Evolutionary conservation across 1,139 yeast species (phyloP).

Genomic region (Kodamaea ohmeri): DNA sequence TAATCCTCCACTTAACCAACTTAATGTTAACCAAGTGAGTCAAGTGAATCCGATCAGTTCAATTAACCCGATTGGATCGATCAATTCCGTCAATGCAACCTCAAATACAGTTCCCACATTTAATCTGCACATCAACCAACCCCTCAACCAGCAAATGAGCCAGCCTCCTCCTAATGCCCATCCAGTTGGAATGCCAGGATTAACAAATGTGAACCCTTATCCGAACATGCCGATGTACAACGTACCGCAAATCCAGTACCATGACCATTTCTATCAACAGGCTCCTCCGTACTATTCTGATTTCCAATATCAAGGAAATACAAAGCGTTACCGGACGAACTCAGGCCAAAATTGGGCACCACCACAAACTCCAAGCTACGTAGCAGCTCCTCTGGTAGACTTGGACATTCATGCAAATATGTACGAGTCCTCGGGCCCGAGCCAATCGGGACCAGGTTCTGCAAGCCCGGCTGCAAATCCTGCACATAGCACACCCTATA

Average conservation of each 20-base stretch:
- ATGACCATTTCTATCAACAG: slow-evolving; percentile 4
- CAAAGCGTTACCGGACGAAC: slow-evolving; percentile 10
- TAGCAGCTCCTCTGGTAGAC: slow-evolving; percentile 9
- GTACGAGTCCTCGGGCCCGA: slow-evolving; percentile 3
- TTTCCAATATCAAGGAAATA: slow-evolving; percentile 1
- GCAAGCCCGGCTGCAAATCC: slow-evolving; percentile 6
- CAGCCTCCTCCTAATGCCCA: no score
- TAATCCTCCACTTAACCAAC: slow-evolving; percentile 14
- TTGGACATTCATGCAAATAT: slow-evolving; percentile 5
- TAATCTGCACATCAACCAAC: slow-evolving; percentile 1
- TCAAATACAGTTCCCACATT: neutral
- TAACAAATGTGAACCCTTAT: no score
- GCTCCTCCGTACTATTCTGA: slow-evolving; percentile 12
- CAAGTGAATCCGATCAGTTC: slow-evolving; percentile 2
- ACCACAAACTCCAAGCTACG: slow-evolving; percentile 6
- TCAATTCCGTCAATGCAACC: neutral
- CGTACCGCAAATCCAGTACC: slow-evolving; percentile 15
- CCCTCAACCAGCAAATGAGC: no score
- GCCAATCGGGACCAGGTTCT: neutral
- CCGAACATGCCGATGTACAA: slow-evolving; percentile 7
- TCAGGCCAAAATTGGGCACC: slow-evolving; percentile 6
- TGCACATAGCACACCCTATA: slow-evolving; percentile 3
- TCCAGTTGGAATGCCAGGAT: no score
- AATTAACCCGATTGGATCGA: neutral
- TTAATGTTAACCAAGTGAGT: slow-evolving; percentile 9